Conservation (phyloP, 495 filamentous ascomycete genomes). For the Aspergillus taichungensis region DNA sequence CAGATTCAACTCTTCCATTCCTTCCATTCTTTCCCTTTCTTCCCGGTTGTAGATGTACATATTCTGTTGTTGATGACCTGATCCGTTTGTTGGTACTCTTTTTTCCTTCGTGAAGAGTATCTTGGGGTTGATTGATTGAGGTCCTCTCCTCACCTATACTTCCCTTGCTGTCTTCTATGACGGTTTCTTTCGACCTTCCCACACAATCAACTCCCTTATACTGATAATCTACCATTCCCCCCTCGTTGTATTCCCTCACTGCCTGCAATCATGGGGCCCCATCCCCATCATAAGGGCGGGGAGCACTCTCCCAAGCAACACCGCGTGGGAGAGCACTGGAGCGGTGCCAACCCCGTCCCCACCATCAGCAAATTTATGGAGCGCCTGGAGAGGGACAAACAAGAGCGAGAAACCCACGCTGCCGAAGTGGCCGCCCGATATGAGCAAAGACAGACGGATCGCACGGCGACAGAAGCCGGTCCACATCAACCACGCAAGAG, state of each 20-base stretch:
- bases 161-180: too few relatives aligned
- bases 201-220: not conserved
- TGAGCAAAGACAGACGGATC: conserved; percentile 27
- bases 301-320: conserved; percentile 18
- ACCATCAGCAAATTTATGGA: conserved; percentile 80
- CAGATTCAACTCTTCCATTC: too few relatives aligned
- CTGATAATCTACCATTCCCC: not conserved
- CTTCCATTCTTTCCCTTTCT: too few relatives aligned
- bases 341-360: conserved; percentile 62
- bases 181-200: not conserved
- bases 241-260: not conserved
- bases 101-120: too few relatives aligned
- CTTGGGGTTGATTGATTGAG: too few relatives aligned
- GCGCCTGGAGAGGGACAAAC: conserved; percentile 68
- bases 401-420: conserved; percentile 58
- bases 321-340: conserved; percentile 36
- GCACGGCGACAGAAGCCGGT: conserved; percentile 28
- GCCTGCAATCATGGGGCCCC: conserved; percentile 17
- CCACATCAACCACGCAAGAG: conserved; percentile 34
- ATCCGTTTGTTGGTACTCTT: too few relatives aligned
- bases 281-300: conserved; percentile 1
- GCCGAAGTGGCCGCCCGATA: conserved; percentile 41
- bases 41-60: too few relatives aligned
- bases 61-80: too few relatives aligned
- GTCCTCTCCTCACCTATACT: too few relatives aligned